Base-by-base conservation (phyloP, 2,329 filamentous ascomycete genomes). In the Sporothrix mexicana region DNA sequence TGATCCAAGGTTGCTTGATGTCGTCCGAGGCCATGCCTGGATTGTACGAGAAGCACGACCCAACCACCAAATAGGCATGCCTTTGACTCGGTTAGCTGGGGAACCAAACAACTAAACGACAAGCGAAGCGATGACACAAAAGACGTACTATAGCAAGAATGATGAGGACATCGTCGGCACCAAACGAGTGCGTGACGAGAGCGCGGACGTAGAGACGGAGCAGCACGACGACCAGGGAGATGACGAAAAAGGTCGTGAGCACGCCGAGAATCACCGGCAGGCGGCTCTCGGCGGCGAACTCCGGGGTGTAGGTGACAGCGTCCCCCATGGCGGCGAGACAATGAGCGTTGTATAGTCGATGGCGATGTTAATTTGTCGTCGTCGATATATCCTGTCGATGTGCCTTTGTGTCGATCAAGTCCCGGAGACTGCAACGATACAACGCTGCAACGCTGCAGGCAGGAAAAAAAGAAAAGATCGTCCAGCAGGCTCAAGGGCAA, bases 11-110 rank as follows among this genome's bases (percentile, higher is more conserved):
- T 82, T 3, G 79, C 73, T 10, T 79, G 77, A 74, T 87, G 85
- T 67, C 79, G 81, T 9, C 87, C 87, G 8, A 88, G 77, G 2
- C 85, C 86, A 73, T 84, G 79, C 4, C 81, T 76, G 0, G 80
- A 79, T 75, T 86, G 82, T 17, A 82, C 78, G 7, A 84, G 77
- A 73, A 87, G 86, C 73, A 77, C 75, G 9, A 77, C 74, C 74
- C 75, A 79, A 10, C 79, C 80, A 17, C 74, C 78, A 4, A 79
- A 69, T 20, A 79, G 77, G 62, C 78, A 79, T 1, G 79, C 30
- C 80, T 81, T 71, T 15, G 13, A 36, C 20, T 9, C n/a, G 20
- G 41, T 51, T 13, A 45, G 43, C 2, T 2, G 30, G 17, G 10
- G 20, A 68, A 45, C 15, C 30, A 45, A 36, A 17, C 12, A 67